Base-by-base conservation (phyloP, 2,329 filamentous ascomycete genomes). In the Cladosporium velox region DNA sequence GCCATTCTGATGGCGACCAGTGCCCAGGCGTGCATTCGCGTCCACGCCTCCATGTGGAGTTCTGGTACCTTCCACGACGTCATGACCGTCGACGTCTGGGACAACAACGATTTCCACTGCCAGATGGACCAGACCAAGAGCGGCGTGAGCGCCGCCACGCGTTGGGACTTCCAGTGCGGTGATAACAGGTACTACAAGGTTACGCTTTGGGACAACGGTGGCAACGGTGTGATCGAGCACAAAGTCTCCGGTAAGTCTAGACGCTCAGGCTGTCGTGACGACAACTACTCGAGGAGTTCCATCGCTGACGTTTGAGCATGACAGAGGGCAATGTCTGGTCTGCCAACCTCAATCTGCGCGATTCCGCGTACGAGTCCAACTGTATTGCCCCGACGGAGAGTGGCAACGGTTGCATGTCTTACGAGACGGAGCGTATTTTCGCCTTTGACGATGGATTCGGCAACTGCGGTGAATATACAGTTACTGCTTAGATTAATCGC, bases 81-180 rank as follows among this genome's bases (percentile, higher is more conserved):
- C 2, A 62, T 62, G 59, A 2, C 3, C 47, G 59, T 62, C 47
- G 59, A 62, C 44, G 59, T 62, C 32, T 62, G 59, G 59, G 59
- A 62, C 47, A 62, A 62, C 61, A 57, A 64, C 61, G 61, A 64
- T 14, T 64, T 64, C 54, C 51, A 58, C 61, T 57, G 51, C 41
- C 12, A 12, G 30, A 57, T 64, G 61, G 15, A 18, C 35, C 61
- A 64, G 61, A 21, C 32, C 10, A 64, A 57, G 35, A 64, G 61
- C 35, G 47, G 47, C 59, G 59, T 62, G 47, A 62, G 59, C 59
- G 59, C 59, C 24, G 44, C 26, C 21, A 62, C 59, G 59, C 47
- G 47, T 47, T 62, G 59, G 59, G 47, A 62, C 15, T 52, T 62
- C n/a, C 47, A 62, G 47, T 62, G 59, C 59, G 54, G 54, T 4